Conservation (phyloP, 768 basidiomycete species). For the Suillus hirtellus region DNA sequence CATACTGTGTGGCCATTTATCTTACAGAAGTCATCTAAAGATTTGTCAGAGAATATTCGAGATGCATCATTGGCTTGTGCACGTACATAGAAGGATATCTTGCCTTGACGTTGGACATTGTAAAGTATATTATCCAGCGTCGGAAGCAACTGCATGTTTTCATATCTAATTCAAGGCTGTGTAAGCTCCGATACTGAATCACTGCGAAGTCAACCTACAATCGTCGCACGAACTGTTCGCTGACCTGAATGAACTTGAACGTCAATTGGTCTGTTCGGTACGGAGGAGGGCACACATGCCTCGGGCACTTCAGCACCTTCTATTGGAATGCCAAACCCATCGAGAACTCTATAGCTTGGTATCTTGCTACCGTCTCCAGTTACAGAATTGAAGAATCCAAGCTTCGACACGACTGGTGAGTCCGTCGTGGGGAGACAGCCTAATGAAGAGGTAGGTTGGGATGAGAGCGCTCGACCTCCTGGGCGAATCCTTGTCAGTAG, state of each 20-base stretch:
- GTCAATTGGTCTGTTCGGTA: conserved; percentile 10
- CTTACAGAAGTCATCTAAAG: conserved; percentile 81
- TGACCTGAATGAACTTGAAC: conserved; percentile 49
- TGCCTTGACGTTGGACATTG: conserved; percentile 92
- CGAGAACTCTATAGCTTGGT: conserved; percentile 85
- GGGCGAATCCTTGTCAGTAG: conserved; percentile 5
- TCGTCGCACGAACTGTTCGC: conserved; percentile 62
- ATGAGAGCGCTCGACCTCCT: conserved; percentile 19
- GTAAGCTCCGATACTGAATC: not conserved
- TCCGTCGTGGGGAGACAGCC: conserved; percentile 43
- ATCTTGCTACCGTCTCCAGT: conserved; percentile 61
- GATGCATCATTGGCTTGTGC: conserved; percentile 7
- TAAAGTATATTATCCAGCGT: conserved; percentile 86
- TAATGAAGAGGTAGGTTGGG: conserved; percentile 4
- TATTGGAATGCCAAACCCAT: conserved; percentile 72
- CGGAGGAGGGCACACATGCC: conserved; percentile 40
- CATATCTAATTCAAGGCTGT: conserved; percentile 49
- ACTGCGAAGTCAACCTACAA: conserved; percentile 41
- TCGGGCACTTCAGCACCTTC: conserved; percentile 77
- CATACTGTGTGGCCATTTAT: conserved; percentile 9
- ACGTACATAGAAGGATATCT: conserved; percentile 86
- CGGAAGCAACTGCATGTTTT: conserved; percentile 78
- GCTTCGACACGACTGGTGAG: conserved; percentile 67
- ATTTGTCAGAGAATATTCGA: not conserved
- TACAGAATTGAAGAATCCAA: conserved; percentile 82